Percentiles rank a stretch among this genome's conserved stretches.
Conservation (phyloP, 1,284 basidiomycete genomes). For the Moesziomyces antarcticus region DNA sequence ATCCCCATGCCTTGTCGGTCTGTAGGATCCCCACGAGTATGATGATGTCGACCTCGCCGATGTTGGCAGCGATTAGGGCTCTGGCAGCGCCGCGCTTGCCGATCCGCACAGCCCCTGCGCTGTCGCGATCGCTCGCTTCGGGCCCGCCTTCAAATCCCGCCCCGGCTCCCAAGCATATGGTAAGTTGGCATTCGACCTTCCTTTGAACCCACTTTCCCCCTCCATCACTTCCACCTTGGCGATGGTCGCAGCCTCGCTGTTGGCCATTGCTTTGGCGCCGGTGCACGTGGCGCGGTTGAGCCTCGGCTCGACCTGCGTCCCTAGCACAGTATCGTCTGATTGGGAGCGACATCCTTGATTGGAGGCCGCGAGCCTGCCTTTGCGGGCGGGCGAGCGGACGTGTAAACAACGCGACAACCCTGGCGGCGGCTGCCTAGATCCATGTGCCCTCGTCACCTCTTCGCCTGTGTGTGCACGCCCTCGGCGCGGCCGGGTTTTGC, state of each 20-base stretch:
- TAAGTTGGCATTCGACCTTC: neutral
- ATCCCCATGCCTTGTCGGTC: too few relatives aligned
- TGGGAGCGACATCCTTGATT: slow-evolving; percentile 55
- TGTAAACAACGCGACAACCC: slow-evolving; percentile 53
- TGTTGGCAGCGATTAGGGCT: too few relatives aligned
- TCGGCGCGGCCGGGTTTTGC: neutral
- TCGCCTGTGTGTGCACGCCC: slow-evolving; percentile 33
- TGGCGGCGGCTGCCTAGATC: slow-evolving; percentile 58
- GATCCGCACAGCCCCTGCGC: neutral
- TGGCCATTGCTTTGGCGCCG: slow-evolving; percentile 31
- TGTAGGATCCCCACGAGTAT: too few relatives aligned
- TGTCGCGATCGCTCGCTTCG: neutral
- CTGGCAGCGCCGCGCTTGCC: neutral
- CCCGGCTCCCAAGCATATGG: neutral
- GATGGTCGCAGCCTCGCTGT: neutral
- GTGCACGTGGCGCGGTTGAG: slow-evolving; percentile 50
- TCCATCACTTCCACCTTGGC: neutral
- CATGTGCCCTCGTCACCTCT: slow-evolving; percentile 53
- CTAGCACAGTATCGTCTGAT: slow-evolving; percentile 54
- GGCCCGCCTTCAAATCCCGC: too few relatives aligned
- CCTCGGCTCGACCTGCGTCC: slow-evolving; percentile 41
- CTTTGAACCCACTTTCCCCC: slow-evolving; percentile 1
- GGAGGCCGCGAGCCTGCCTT: slow-evolving; percentile 50
- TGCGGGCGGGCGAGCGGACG: slow-evolving; percentile 50
- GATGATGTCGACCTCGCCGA: too few relatives aligned